phyloP scores from a whole-genome alignment of 805 yeast species.

The Kregervanrija fluxuum region DNA sequence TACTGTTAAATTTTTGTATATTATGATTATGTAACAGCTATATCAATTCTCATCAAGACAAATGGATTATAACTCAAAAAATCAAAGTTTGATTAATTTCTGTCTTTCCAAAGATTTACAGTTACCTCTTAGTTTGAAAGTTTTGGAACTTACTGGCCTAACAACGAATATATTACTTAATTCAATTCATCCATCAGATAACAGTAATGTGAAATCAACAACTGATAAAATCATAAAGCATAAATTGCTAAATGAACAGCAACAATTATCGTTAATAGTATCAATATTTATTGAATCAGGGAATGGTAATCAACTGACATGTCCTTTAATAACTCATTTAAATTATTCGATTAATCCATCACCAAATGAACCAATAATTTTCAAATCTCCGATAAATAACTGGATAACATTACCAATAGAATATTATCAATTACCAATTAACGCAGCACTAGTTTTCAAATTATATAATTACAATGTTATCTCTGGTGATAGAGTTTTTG shows the following conservation, averaged over 20 bases:
- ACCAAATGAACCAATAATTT: slow-evolving; percentile 27
- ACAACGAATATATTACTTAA: too few relatives aligned
- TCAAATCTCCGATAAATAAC: slow-evolving; percentile 24
- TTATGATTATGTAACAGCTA: too few relatives aligned
- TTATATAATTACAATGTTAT: slow-evolving; percentile 60
- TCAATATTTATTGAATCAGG: slow-evolving; percentile 18
- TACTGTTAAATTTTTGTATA: too few relatives aligned
- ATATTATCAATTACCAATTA: slow-evolving; percentile 62
- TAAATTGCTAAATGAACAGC: slow-evolving; percentile 11
- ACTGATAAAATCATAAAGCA: slow-evolving; percentile 10
- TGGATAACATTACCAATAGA: slow-evolving; percentile 69
- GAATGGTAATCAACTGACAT: slow-evolving; percentile 36
- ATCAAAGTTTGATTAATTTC: slow-evolving; percentile 35
- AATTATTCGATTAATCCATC: neutral
- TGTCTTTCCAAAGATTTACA: slow-evolving; percentile 51
- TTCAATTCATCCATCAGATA: too few relatives aligned
- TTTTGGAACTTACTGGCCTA: too few relatives aligned
- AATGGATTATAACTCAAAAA: neutral
- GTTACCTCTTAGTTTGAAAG: slow-evolving; percentile 31
- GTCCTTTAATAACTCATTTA: slow-evolving; percentile 32
- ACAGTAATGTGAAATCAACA: neutral
- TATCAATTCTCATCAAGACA: too few relatives aligned
- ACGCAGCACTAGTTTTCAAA: slow-evolving; percentile 51
- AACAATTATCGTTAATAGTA: slow-evolving; percentile 4
- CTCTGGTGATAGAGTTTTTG: slow-evolving; percentile 38